phyloP scores from a whole-genome alignment of 345 rosid genomes.

The Zanthoxylum bungeanum region DNA sequence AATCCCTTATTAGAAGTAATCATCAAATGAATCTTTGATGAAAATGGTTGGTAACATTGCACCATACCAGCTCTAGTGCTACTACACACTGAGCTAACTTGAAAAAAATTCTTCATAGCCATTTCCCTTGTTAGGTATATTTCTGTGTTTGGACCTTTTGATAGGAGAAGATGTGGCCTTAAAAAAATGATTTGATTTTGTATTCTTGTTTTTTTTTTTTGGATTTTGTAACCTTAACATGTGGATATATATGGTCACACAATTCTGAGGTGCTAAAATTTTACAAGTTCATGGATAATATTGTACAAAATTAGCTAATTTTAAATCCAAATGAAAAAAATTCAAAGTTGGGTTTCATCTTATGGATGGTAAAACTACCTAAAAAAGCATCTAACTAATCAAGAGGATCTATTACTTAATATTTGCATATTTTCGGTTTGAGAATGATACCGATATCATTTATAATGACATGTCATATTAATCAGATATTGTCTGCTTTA shows the following conservation, averaged over 20 bases:
- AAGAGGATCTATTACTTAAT: no score
- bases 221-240: background rate
- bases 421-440: no score
- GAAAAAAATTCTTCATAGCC: constrained; percentile 52
- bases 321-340: background rate
- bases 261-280: constrained; percentile 33
- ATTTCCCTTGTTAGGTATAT: no score
- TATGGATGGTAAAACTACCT: no score
- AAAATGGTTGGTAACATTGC: no score
- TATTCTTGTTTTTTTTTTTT: background rate
- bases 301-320: background rate
- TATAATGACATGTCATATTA: no score
- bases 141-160: no score
- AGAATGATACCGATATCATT: no score
- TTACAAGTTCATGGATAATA: constrained; percentile 29
- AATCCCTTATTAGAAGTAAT: constrained; percentile 26
- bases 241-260: constrained; percentile 23
- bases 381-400: no score
- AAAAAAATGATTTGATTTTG: no score
- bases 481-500: no score
- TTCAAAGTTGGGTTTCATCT: no score
- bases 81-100: constrained; percentile 31
- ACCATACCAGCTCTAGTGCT: constrained; percentile 27
- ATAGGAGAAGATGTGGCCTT: constrained; percentile 9
- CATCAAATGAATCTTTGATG: constrained; percentile 33